Evolutionary conservation across 345 rosid genomes (phyloP), one percentile per base, ranked within the genome.

Genomic region (Moricandia arvensis): DNA sequence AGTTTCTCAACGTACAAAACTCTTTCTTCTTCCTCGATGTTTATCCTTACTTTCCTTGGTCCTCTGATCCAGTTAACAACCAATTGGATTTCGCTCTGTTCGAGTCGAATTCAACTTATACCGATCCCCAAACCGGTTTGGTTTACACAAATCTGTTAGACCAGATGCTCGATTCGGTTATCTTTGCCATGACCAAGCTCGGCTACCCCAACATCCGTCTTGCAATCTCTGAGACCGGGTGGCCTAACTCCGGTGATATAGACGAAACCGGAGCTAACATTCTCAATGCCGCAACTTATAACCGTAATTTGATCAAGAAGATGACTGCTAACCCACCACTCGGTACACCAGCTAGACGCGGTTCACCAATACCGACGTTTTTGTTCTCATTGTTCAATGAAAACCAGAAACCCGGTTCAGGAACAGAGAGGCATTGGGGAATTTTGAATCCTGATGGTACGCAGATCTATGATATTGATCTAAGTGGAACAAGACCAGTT

Each of bases 341-440:
- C 1, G 98, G 98, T 9, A 93, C 95, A 8, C 98, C 98, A 0
- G 90, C 93, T 4, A 82, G 89, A 37, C 95, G 90, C 1, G 90
- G 90, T 9, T 57, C 59, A 7, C 68, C 58, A 4, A 85, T 87
- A 38, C 94, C 90, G 8, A 82, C 96, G 0, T 87, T 86, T 49
- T 62, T 90, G 47, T 93, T 89, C 80, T 83, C 96, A 1, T 59
- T 89, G 66, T 93, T 68, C 41, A 77, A 90, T 12, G 93, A 90
- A 80, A 87, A 87, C 79, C 83, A 41, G 21, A 93, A 93, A 80
- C 12, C 66, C 0, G 97, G 97, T 41, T 82, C 89, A 0, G 93
- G 84, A 70, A 88, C 90, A 1, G 95, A 89, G 86, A 84, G 95
- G 65, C 93, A 89, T 0, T 93, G 93, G 91, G 98, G 96, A 0